Evolutionary conservation across 2,329 filamentous ascomycete species (phyloP), one percentile per base, ranked within the genome.

Genomic region (Diaporthe citrichinensis): DNA sequence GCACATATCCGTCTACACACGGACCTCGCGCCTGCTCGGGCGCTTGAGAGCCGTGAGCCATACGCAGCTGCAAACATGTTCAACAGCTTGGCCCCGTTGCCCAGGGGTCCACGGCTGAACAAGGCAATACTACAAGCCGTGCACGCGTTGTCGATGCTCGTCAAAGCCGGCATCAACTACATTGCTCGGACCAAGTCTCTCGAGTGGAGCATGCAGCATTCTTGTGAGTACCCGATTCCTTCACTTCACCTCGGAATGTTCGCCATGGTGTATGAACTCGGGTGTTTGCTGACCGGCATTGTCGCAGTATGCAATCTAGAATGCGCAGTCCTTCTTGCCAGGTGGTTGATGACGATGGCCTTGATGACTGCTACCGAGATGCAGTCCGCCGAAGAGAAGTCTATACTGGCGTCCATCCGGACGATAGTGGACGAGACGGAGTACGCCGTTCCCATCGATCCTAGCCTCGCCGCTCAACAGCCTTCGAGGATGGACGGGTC

Each of bases 1-100:
- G 91, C 91, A 0, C 92, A 92, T 76, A 92, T 94, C 71, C 87
- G 92, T 14, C 85, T 94, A 4, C 92, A 94, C 78, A 91, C 91
- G 2, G 92, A 94, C 78, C 86, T 93, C 10, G 90, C 89, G 44
- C 89, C 92, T 1, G 90, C 90, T 76, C 87, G 92, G 69, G 88
- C 89, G 39, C 86, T 94, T 44, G 92, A 93, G 79, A 93, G 90
- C 10, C 87, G 92, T 44, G 92, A 94, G 79, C 89, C 91, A 2
- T 83, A 87, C 62, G 82, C 90, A 39, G 92, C 94, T 76, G 92
- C 92, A 1, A 87, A 87, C 51, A 89, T 91, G 1, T 88, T 94
- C 77, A 87, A 87, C 72, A 87, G 89, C 65, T 90, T 90, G 25
- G 90, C 91, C 0, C 84, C 89, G 36, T 87, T 93, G 15, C 86